These are phyloP conservation scores for Psilocybe sp. DNA, from an alignment of 768 basidiomycete species.

Conservation along the genomic window DNA sequence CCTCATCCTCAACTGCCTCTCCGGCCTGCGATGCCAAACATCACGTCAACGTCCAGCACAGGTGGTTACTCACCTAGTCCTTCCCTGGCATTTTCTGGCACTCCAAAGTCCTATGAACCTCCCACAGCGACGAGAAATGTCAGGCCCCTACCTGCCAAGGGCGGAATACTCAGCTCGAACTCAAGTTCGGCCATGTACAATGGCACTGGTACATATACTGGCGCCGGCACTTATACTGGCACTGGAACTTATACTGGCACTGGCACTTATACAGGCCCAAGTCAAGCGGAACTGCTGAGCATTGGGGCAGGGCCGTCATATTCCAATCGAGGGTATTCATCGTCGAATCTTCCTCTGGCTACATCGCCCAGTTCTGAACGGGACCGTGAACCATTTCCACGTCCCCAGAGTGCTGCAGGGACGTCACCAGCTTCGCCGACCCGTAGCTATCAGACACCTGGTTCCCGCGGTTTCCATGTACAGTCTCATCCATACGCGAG, in stretches of 20 bases:
- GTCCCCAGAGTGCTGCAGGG: conserved; percentile 64
- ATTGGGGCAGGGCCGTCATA: conserved; percentile 21
- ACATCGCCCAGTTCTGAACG: conserved; percentile 11
- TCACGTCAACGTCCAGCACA: conserved; percentile 20
- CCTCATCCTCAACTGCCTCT: conserved; percentile 20
- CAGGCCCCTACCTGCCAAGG: conserved; percentile 42
- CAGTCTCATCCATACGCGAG: conserved; percentile 16
- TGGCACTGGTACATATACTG: no score
- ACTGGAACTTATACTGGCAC: no score
- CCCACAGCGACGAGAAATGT: conserved; percentile 20
- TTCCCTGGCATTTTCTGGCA: conserved; percentile 24
- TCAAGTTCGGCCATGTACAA: no score
- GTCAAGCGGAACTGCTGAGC: no score
- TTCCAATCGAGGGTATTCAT: conserved; percentile 15
- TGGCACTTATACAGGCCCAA: no score
- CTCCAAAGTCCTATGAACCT: conserved; percentile 43
- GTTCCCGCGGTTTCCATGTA: conserved; percentile 32
- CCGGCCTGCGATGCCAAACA: conserved; percentile 29
- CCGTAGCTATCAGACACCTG: conserved; percentile 14
- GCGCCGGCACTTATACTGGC: no score
- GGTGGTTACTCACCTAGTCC: conserved; percentile 19
- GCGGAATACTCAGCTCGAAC: conserved; percentile 1
- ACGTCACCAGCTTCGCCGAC: conserved; percentile 41
- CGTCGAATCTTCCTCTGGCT: conserved; percentile 9
- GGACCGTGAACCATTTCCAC: conserved; percentile 54